Percentiles rank a stretch among this genome's conserved stretches.
Evolutionary conservation across 495 filamentous ascomycete genomes (phyloP).

Genomic region (Hypoxylon fragiforme): DNA sequence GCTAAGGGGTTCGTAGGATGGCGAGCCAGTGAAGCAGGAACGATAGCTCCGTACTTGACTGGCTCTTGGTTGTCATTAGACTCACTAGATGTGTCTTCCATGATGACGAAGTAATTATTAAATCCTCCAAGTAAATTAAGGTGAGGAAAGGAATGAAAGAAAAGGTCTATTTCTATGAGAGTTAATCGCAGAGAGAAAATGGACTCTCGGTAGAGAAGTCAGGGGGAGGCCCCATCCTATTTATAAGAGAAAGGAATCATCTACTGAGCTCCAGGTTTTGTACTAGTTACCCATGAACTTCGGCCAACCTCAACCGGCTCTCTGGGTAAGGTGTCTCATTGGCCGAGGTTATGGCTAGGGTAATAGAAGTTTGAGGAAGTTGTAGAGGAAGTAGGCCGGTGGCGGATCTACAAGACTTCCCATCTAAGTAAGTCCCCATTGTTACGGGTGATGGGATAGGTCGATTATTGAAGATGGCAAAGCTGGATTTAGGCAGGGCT

Average conservation of each 20-base stretch:
- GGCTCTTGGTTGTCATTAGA: neutral
- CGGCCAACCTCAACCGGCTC: neutral
- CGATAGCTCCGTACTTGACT: constrained; percentile 15
- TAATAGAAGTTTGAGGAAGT: constrained; percentile 10
- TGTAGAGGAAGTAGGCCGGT: constrained; percentile 25
- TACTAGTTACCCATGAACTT: neutral
- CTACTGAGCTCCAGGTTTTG: constrained; percentile 7
- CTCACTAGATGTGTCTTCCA: no score
- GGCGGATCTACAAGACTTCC: constrained; percentile 29
- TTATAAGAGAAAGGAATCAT: constrained; percentile 17
- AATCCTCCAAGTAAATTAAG: constrained; percentile 7
- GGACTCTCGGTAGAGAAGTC: constrained; percentile 2
- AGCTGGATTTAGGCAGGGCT: constrained; percentile 11
- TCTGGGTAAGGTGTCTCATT: constrained; percentile 11
- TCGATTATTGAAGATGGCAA: constrained; percentile 6
- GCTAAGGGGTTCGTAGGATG: constrained; percentile 16
- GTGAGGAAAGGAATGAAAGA: neutral
- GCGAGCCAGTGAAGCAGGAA: constrained; percentile 9
- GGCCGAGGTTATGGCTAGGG: constrained; percentile 8
- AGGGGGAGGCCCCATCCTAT: constrained; percentile 27
- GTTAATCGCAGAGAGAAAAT: constrained; percentile 2
- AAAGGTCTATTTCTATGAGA: constrained; percentile 3
- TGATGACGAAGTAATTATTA: constrained; percentile 14
- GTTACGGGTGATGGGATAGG: constrained; percentile 22
- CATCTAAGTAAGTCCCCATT: constrained; percentile 25